A percentile compares a stretch with the other conserved stretches of the same genome.
phyloP scores from a whole-genome alignment of 768 basidiomycete genomes.

The Trametes elegans region DNA sequence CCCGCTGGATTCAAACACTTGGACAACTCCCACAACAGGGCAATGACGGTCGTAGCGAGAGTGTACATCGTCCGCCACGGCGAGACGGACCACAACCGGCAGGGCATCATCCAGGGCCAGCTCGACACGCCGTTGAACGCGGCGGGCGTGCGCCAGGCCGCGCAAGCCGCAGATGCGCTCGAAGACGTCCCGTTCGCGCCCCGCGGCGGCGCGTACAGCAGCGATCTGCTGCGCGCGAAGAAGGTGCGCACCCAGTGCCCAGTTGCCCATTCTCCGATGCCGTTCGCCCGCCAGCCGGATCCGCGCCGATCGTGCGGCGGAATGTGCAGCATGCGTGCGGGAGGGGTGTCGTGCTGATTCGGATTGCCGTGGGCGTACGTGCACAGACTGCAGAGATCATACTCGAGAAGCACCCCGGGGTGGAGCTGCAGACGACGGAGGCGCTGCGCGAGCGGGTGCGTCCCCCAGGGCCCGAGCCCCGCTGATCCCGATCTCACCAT shows the following conservation, averaged over 20 bases:
- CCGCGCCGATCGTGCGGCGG: no score
- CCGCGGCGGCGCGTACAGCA: slow-evolving; percentile 53
- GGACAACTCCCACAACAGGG: no score
- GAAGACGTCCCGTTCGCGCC: slow-evolving; percentile 46
- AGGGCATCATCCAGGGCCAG: slow-evolving; percentile 72
- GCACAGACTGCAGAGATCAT: slow-evolving; percentile 67
- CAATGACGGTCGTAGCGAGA: slow-evolving; percentile 36
- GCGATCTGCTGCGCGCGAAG: slow-evolving; percentile 68
- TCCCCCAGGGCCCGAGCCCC: not conserved
- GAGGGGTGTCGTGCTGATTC: not conserved
- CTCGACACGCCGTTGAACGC: slow-evolving; percentile 66
- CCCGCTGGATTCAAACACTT: no score
- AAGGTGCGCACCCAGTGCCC: slow-evolving; percentile 45
- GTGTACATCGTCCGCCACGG: slow-evolving; percentile 76
- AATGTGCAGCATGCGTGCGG: no score
- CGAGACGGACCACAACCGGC: slow-evolving; percentile 69
- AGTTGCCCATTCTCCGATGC: not conserved
- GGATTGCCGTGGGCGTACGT: not conserved
- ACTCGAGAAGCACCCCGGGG: slow-evolving; percentile 48
- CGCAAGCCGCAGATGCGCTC: slow-evolving; percentile 51
- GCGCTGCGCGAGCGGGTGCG: slow-evolving; percentile 67
- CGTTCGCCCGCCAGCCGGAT: no score
- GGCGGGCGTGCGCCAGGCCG: slow-evolving; percentile 58
- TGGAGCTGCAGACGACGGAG: slow-evolving; percentile 41
- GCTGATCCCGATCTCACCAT: not conserved